A percentile compares a stretch with the other conserved stretches of the same genome.
Evolutionary conservation across 345 rosid species (phyloP).

Genomic region (Gossypium stocksii): DNA sequence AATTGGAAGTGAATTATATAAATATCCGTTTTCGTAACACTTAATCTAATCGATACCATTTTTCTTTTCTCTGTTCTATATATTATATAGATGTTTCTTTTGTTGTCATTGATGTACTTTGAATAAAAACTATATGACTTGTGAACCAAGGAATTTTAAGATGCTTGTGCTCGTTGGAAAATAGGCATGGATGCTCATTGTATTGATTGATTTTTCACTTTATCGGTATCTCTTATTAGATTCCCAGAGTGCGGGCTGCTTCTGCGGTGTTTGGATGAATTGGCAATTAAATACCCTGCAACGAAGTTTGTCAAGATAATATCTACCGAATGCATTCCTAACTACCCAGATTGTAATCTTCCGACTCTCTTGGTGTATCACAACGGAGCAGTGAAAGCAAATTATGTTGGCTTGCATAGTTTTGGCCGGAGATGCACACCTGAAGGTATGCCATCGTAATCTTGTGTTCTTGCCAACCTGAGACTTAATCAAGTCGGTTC

Average conservation of each 20-base stretch:
- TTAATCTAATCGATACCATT: neutral
- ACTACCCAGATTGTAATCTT: slow-evolving; percentile 81
- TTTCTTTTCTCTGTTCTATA: neutral
- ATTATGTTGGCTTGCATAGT: slow-evolving; percentile 67
- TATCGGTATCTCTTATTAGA: slow-evolving; percentile 27
- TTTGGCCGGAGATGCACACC: slow-evolving; percentile 92
- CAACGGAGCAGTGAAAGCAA: slow-evolving; percentile 82
- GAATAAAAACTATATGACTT: neutral
- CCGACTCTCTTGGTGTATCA: slow-evolving; percentile 88
- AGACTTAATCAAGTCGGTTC: neutral
- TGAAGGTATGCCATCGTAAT: slow-evolving; percentile 50
- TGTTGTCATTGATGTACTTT: neutral
- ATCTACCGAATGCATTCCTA: slow-evolving; percentile 95
- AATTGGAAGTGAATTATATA: neutral
- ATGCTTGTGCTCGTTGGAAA: neutral
- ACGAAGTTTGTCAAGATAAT: slow-evolving; percentile 95
- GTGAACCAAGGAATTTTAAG: neutral
- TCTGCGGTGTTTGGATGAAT: slow-evolving; percentile 73
- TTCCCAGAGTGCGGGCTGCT: slow-evolving; percentile 69
- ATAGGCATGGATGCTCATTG: neutral
- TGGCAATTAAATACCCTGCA: slow-evolving; percentile 78
- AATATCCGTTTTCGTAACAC: neutral
- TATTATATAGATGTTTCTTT: neutral
- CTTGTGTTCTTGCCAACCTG: neutral
- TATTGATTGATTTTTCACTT: neutral